Evolutionary conservation across 352 stramenopile species (phyloP).

Genomic region (Phytophthora cryptogea): DNA sequence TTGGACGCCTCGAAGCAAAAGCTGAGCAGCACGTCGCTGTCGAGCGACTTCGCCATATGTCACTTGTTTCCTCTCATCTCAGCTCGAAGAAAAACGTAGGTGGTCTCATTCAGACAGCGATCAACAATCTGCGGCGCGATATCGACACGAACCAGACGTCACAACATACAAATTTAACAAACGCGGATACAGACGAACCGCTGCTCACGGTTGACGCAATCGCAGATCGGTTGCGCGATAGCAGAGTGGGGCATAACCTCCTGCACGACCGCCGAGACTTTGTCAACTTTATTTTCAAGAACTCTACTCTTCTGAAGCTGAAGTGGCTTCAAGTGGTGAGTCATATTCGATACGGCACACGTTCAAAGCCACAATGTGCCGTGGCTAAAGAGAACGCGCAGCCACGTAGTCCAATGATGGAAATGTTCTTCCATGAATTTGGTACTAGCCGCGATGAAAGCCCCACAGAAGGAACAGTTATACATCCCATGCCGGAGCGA

Average conservation of each 20-base stretch:
- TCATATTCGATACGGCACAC: constrained; percentile 42
- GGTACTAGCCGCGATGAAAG: constrained; percentile 10
- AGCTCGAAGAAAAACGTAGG: constrained; percentile 26
- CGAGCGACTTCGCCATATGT: constrained; percentile 16
- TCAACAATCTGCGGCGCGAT: constrained; percentile 34
- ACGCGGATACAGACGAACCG: background rate
- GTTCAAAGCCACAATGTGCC: background rate
- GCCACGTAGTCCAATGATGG: constrained; percentile 10
- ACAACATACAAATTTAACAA: background rate
- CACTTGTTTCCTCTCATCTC: constrained; percentile 10
- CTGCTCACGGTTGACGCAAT: constrained; percentile 40
- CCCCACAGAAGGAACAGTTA: background rate
- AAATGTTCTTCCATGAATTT: constrained; percentile 54
- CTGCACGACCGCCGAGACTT: constrained; percentile 51
- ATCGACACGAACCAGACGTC: constrained; percentile 14
- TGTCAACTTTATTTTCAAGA: constrained; percentile 68
- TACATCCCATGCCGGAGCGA: constrained; percentile 41
- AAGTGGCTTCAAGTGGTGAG: constrained; percentile 64
- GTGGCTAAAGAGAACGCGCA: background rate
- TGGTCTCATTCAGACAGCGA: constrained; percentile 36
- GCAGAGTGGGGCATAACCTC: constrained; percentile 35
- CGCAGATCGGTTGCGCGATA: constrained; percentile 44
- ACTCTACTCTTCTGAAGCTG: constrained; percentile 43
- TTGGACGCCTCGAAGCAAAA: constrained; percentile 14
- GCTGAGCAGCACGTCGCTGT: constrained; percentile 19